Percentiles rank a stretch among this genome's conserved stretches.
These are phyloP conservation scores for Colletotrichum graminicola DNA, from an alignment of 2,329 filamentous ascomycete genomes.

Conservation along the genomic window DNA sequence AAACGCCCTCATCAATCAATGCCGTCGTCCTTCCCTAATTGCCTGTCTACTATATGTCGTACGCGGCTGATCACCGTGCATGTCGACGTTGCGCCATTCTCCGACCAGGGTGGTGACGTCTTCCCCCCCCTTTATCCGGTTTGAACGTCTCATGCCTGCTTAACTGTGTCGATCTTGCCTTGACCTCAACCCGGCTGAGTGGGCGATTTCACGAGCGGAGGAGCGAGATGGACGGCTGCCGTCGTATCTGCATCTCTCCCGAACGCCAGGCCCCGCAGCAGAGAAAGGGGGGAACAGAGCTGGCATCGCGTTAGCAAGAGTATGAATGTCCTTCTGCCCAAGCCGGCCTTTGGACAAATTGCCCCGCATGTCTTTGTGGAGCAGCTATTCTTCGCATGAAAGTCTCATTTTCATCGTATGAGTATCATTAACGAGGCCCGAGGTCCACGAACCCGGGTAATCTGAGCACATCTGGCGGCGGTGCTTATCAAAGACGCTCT, in stretches of 20 bases:
- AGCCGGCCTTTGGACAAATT: background rate
- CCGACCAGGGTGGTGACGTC: background rate
- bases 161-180: constrained; percentile 14
- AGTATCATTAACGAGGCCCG: background rate
- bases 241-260: background rate
- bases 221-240: background rate
- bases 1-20: constrained; percentile 27
- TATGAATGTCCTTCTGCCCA: background rate
- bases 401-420: background rate
- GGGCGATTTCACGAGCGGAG: constrained; percentile 4
- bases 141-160: constrained; percentile 17
- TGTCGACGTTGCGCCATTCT: background rate
- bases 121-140: background rate
- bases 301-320: background rate
- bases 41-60: background rate
- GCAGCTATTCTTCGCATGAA: background rate
- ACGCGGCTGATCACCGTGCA: background rate
- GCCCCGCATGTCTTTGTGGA: too few species aligned
- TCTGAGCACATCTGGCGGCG: background rate
- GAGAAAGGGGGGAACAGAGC: background rate
- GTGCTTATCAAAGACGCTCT: background rate
- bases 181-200: background rate
- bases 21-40: background rate
- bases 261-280: background rate
- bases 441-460: background rate